Evolutionary conservation across 2,329 filamentous ascomycete genomes (phyloP), one percentile per base, ranked within the genome.

Genomic region (Thermomyces lanuginosus): DNA sequence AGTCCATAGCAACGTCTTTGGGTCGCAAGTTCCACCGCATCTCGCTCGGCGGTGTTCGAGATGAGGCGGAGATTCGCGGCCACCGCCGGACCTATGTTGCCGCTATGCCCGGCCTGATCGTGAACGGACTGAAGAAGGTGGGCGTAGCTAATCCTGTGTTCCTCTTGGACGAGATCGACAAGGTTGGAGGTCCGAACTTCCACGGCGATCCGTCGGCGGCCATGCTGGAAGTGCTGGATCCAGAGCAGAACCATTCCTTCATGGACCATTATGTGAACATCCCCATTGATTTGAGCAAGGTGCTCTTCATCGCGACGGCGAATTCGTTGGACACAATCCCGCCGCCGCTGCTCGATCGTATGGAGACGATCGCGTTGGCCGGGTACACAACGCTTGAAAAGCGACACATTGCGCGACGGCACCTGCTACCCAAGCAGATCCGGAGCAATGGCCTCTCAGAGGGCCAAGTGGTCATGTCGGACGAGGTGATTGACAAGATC

Each of bases 361-460:
- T 98, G 86, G 89, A 98, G 57, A 92, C 76, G 5, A 92, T 98
- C 29, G 70, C 79, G 38, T 69, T 98, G 12, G 81, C 83, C 2
- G 89, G 89, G 39, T 98, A 98, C 60, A 98, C 89, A 0, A 93
- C 84, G 4, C 66, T 95, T 10, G 89, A 98, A 61, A 98, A 98
- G 61, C 72, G 82, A 31, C 82, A 93, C 50, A 98, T 98, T 47
- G 86, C 89, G 9, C 73, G 74, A 41, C 76, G 78, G 41, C 89
- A 98, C 53, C 64, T 98, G n/a, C 75, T 98, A 11, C 89, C 89
- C 8, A 98, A 95, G 59, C 89, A 98, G 51, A 76, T 95, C 43
- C 74, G 73, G 26, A 77, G 80, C 29, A 98, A 98, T 46, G 89
- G 89, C 14, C 69, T 98, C 27, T 63, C 64, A 25, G 62, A 74